Evolutionary conservation across 306 rosid species (phyloP).

Genomic region (Vigna trinervia): DNA sequence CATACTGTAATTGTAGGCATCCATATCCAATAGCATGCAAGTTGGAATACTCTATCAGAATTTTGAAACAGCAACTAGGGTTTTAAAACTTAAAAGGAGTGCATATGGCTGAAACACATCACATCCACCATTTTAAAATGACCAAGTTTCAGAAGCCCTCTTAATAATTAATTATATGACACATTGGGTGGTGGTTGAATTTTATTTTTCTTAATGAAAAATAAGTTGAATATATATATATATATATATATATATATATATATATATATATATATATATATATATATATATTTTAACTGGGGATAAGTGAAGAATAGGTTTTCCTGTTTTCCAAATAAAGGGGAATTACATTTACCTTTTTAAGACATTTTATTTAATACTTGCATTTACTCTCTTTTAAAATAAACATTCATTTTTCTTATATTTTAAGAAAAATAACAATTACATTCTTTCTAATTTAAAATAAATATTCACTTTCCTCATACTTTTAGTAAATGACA

Average conservation of each 20-base stretch:
- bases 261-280: background rate
- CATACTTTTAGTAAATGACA: no score
- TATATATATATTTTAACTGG: background rate
- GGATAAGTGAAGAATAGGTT: background rate
- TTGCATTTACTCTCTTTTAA: no score
- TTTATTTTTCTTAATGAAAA: background rate
- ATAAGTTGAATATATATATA: background rate
- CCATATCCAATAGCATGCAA: conserved; percentile 37
- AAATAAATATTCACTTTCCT: no score
- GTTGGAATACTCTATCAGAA: conserved; percentile 35
- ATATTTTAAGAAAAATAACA: no score
- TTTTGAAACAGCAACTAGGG: background rate
- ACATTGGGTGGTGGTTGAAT: background rate
- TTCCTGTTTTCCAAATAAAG: background rate
- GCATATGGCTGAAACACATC: conserved; percentile 7
- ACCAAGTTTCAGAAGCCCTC: background rate
- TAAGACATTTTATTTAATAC: no score
- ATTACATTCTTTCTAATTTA: no score
- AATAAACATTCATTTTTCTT: no score
- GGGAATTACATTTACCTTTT: no score
- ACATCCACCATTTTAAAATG: conserved; percentile 1
- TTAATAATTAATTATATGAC: background rate
- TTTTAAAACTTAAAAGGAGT: conserved; percentile 7
- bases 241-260: background rate
- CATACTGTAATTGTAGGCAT: conserved; percentile 6